Base-by-base conservation (phyloP, 2,329 filamentous ascomycete genomes). In the Trichoderma polysporum region DNA sequence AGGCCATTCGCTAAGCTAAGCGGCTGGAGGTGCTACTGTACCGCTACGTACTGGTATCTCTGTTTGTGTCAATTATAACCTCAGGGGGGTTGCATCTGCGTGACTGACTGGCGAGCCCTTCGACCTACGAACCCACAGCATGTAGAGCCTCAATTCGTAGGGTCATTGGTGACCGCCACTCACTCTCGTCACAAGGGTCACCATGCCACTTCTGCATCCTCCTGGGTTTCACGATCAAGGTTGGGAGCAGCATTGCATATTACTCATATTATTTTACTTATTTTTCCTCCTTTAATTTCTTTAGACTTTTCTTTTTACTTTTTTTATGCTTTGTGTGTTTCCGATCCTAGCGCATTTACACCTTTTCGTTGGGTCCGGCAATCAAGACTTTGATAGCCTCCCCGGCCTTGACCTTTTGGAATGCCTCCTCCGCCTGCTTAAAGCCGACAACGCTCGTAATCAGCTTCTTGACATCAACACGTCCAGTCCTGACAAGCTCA, bases 381-480 rank as follows among this genome's bases (percentile, higher is more conserved):
- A 91, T 91, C 71, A 91, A 72, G 25, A 89, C 84, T 83, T 91
- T 91, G 74, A 91, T 90, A 22, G 87, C 88, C 81, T 95, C 90
- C 2, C 93, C 94, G 72, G 87, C 86, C 84, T 93, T 93, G 47
- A 97, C 93, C 79, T 93, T 91, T 74, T 89, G 85, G 76, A 97
- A 97, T 0, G 94, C 94, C 74, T 90, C 83, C 81, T 97, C 93
- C 0, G 94, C 94, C 69, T 95, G 84, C 71, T 87, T 82, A 75
- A 98, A 98, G 57, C 86, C 84, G 60, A 97, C 93, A 31, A 88
- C 88, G 33, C 86, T 85, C 15, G 91, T 92, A 70, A 98, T 89
- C 69, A 98, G 83, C 77, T 87, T 87, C 87, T 96, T 96, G 68
- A 93, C 90, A 52, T 91, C 88, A 47, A 98, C 86, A 77, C 87